Conservation (phyloP, 2,329 filamentous ascomycete genomes). For the Coleophoma cylindrospora region DNA sequence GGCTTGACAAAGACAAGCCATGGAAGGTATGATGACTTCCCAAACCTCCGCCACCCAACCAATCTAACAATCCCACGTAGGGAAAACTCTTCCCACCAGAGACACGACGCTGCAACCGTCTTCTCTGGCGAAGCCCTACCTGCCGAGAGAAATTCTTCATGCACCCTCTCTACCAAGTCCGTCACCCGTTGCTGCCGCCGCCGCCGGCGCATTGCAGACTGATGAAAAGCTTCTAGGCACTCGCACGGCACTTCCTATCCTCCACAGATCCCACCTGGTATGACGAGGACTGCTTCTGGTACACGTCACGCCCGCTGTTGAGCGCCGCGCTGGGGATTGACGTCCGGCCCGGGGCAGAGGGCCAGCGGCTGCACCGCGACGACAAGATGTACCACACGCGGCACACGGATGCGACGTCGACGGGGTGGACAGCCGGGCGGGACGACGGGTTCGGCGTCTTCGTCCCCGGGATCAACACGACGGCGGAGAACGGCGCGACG, state of each 20-base stretch:
- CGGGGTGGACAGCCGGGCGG: conserved; percentile 6
- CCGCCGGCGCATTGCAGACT: no score
- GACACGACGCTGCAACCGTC: conserved; percentile 19
- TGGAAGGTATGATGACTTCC: conserved; percentile 4
- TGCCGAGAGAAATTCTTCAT: conserved; percentile 11
- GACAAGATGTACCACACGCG: conserved; percentile 13
- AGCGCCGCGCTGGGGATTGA: conserved; percentile 10
- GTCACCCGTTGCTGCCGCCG: not conserved
- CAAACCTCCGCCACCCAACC: not conserved
- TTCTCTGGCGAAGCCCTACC: conserved; percentile 14
- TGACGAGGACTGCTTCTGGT: conserved; percentile 6
- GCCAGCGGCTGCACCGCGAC: conserved; percentile 10
- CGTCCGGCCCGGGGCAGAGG: conserved; percentile 7
- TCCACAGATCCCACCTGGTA: conserved; percentile 13
- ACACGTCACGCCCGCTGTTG: conserved; percentile 9
- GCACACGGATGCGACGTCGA: conserved; percentile 7
- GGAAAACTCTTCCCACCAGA: conserved; percentile 12
- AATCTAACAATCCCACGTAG: not conserved
- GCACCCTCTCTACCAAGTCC: conserved; percentile 15
- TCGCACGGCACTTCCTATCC: conserved; percentile 8
- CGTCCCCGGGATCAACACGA: conserved; percentile 9
- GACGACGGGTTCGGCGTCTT: conserved; percentile 11
- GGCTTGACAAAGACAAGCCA: conserved; percentile 9
- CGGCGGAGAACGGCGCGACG: conserved; percentile 11
- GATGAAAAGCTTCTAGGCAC: conserved; percentile 1